Evolutionary conservation across 768 basidiomycete species (phyloP), one percentile per base, ranked within the genome.

Genomic region (Candolleomyces efflorescens): DNA sequence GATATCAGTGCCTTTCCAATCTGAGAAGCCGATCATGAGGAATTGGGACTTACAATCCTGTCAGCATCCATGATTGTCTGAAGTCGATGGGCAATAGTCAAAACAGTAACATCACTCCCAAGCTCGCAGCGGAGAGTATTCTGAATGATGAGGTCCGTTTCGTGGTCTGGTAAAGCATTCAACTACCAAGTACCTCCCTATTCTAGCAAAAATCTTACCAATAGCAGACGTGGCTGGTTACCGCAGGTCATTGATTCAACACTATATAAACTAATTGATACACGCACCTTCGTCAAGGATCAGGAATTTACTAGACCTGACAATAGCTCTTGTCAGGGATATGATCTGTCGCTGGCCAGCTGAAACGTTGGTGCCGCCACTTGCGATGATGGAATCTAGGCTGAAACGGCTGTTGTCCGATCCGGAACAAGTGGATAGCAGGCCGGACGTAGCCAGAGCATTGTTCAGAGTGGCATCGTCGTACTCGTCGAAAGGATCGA

Each of bases 341-440:
- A 86, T 77, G 49, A 86, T 77, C 63, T 92, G 89, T 9, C 88
- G 69, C 65, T 90, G 87, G 22, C 89, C 89, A 46, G 86, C 82
- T 3, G 85, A 87, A 62, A 90, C 81, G 67, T 90, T 90, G n/a
- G 77, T 67, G 11, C 87, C 87, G 5, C 87, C 86, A 1, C 70
- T 71, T 26, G 74, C 64, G 26, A 82, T 72, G 24, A 64, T 50
- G 26, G 68, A 78, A 41, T 82, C 78, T 23, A 82, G 67, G 15
- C 71, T 75, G 47, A 80, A 66, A 74, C 73, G 36, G 72, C 80
- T 51, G 80, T 82, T 65, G 72, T 78, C 52, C 72, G 80, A 70
- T 65, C 72, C 68, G 51, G 55, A 60, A 62, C 74, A 64, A 32
- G 73, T 59, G n/a, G 77, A 66, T 44, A 68, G 70, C 7, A 75